These are phyloP conservation scores for Pyrenopolyporus hunteri DNA, from an alignment of 495 filamentous ascomycete species.

Conservation along the genomic window DNA sequence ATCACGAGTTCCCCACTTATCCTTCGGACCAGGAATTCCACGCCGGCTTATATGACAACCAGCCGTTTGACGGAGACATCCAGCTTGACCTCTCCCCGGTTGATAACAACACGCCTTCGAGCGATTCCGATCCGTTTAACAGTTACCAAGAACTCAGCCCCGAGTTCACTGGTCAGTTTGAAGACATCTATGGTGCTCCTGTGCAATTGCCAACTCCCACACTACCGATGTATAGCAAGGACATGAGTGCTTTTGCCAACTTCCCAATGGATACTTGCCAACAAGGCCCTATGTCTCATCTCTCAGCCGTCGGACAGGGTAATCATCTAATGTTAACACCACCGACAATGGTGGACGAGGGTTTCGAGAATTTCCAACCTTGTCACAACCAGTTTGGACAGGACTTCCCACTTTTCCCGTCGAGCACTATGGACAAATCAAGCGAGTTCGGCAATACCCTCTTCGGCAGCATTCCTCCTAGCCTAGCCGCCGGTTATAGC, in stretches of 20 bases:
- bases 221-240: constrained; percentile 48
- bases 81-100: constrained; percentile 57
- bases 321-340: constrained; percentile 70
- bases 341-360: constrained; percentile 57
- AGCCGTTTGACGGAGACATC: constrained; percentile 48
- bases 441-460: constrained; percentile 39
- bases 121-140: constrained; percentile 53
- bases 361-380: constrained; percentile 55
- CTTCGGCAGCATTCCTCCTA: constrained; percentile 46
- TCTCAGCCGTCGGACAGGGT: constrained; percentile 67
- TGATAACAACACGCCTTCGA: constrained; percentile 55
- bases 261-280: constrained; percentile 43
- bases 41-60: constrained; percentile 35
- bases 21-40: constrained; percentile 46
- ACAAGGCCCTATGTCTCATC: constrained; percentile 53
- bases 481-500: constrained; percentile 46
- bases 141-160: constrained; percentile 53
- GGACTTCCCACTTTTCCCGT: constrained; percentile 58
- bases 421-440: constrained; percentile 34
- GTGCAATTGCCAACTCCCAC: constrained; percentile 51
- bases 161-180: constrained; percentile 55
- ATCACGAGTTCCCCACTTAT: constrained; percentile 52
- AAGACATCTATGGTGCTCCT: constrained; percentile 62
- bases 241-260: constrained; percentile 43
- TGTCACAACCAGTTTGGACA: constrained; percentile 42